Percentiles rank a stretch among this genome's conserved stretches.
phyloP scores from a whole-genome alignment of 73 alveolate species.

The Paramecium sexaurelia region DNA sequence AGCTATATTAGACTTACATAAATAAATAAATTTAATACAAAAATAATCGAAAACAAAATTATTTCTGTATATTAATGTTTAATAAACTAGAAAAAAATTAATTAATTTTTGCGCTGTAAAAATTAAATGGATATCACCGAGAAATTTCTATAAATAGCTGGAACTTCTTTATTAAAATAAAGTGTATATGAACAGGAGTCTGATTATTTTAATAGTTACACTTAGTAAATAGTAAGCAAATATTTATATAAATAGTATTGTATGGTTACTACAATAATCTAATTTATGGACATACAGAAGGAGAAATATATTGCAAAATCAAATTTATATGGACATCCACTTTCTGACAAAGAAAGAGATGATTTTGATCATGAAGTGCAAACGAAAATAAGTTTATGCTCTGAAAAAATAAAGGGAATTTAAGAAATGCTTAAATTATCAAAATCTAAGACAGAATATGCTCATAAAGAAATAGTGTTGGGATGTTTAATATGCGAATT shows the following conservation, averaged over 20 bases:
- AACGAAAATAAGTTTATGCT: neutral
- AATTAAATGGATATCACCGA: neutral
- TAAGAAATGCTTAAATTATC: neutral
- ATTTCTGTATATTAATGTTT: too few relatives aligned
- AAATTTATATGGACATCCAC: neutral
- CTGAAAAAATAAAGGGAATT: conserved; percentile 2
- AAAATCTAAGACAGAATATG: neutral
- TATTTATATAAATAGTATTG: neutral
- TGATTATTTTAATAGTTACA: neutral
- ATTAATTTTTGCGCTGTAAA: too few relatives aligned
- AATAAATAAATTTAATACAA: neutral
- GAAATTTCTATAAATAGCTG: neutral
- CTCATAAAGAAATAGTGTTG: neutral
- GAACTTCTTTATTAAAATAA: neutral
- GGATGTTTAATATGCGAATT: neutral
- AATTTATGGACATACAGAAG: neutral
- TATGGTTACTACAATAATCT: neutral
- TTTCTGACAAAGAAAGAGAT: neutral
- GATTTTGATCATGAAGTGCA: neutral
- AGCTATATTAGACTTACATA: neutral
- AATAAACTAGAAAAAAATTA: too few relatives aligned
- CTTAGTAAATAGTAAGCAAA: neutral
- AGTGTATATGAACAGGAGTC: neutral
- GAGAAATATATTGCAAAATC: neutral
- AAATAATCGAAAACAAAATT: neutral